Evolutionary conservation across 2,329 filamentous ascomycete genomes (phyloP), one percentile per base, ranked within the genome.

Genomic region (Chaetomium olivaceum): DNA sequence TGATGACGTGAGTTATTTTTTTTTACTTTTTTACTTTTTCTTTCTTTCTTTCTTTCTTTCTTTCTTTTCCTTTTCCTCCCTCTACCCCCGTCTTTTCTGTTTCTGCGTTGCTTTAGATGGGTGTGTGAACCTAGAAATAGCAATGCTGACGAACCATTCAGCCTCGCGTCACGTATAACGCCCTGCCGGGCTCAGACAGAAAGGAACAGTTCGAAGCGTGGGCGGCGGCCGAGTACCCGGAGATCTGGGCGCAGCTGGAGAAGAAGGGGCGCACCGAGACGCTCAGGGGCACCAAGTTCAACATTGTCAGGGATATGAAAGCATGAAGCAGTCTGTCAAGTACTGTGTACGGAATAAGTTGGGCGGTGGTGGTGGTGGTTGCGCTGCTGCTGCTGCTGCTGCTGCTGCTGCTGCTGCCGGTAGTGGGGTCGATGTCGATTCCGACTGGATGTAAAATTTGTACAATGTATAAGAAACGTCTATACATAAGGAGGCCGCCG

Each of bases 121-220:
- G n/a, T n/a, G n/a, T n/a, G n/a, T n/a, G 36, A 36, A n/a, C 27
- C 5, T 14, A 14, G 9, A 21, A 36, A 7, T 14, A 14, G n/a
- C 1, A 21, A 70, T 73, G 52, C 56, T 58, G 48, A 66, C 59
- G 23, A 11, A 8, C 16, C 16, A 31, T 6, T 29, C 63, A 93
- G 91, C 33, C 80, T 97, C 57, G 89, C 19, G 85, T 89, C 29
- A 82, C 92, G 65, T 92, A 91, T 76, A 95, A 94, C 71, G 89
- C 87, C 11, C 83, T 92, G 2, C 87, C 86, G 2, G 86, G 84
- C 65, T 83, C 85, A 66, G 82, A 84, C 61, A 83, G 87, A 72
- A 92, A 95, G 76, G 80, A 83, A 5, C 80, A 87, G 46, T 89
- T 96, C 64, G 88, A 93, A 74, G 80, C 83, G 19, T 97, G 92